Conservation (phyloP, 805 yeast genomes). For the Soucietia sequanensis region DNA sequence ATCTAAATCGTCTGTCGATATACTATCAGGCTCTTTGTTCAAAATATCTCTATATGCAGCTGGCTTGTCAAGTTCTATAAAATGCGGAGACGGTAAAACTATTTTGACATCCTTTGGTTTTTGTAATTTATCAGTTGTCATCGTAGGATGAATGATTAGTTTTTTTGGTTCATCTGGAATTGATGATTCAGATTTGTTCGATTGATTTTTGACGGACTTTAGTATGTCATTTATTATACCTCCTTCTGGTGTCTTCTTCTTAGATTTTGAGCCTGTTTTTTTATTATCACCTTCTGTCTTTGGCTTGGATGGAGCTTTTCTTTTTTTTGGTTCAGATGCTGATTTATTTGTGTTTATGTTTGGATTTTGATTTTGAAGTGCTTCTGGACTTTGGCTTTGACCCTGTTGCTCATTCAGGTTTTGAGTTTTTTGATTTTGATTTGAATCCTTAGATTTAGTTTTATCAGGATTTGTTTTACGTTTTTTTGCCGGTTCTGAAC, state of each 20-base stretch:
- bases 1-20: background rate
- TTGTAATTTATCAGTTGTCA: constrained; percentile 15
- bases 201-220: no score
- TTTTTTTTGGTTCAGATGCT: constrained; percentile 7
- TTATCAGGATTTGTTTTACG: constrained; percentile 6
- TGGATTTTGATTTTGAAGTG: no score
- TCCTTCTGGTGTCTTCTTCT: constrained; percentile 15
- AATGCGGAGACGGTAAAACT: constrained; percentile 22
- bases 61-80: constrained; percentile 5
- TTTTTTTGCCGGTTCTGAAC: constrained; percentile 27
- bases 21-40: background rate
- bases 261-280: constrained; percentile 7
- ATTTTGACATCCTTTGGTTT: constrained; percentile 10
- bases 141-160: constrained; percentile 11
- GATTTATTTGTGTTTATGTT: no score
- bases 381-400: no score
- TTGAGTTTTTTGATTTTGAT: no score
- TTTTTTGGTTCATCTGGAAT: constrained; percentile 9
- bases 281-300: constrained; percentile 10
- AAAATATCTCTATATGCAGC: background rate
- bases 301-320: constrained; percentile 7
- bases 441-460: no score
- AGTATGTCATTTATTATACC: background rate
- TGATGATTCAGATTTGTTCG: background rate
- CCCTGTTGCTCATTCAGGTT: no score